Conservation (phyloP, 2,329 filamentous ascomycete species). For the Xylariaceae sp. region DNA sequence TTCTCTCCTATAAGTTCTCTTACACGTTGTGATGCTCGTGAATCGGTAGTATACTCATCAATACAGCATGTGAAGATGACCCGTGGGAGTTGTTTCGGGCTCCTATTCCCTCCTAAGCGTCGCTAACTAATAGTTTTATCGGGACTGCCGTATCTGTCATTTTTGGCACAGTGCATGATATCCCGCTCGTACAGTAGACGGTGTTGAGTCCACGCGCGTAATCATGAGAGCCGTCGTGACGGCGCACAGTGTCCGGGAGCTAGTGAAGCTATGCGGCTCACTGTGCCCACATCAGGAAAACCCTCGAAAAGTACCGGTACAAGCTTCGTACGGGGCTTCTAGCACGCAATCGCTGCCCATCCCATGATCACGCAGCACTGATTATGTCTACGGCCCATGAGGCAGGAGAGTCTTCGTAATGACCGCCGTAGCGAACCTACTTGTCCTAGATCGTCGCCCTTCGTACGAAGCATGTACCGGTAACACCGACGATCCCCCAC, state of each 20-base stretch:
- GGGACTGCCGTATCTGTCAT: too few species aligned
- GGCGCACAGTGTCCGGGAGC: background rate
- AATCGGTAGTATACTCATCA: too few species aligned
- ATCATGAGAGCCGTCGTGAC: background rate
- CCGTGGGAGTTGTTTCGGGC: background rate
- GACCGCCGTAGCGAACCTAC: too few species aligned
- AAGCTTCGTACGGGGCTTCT: too few species aligned
- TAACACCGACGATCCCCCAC: slow-evolving; percentile 26
- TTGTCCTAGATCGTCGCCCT: background rate
- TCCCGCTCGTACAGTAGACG: background rate
- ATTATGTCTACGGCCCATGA: too few species aligned
- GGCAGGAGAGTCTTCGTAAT: too few species aligned
- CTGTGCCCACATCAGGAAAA: background rate
- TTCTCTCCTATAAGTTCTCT: background rate
- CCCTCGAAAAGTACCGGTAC: too few species aligned
- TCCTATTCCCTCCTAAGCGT: background rate
- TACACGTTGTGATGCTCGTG: too few species aligned
- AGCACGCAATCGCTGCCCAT: too few species aligned
- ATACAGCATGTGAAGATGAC: too few species aligned
- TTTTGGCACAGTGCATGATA: background rate
- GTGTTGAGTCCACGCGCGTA: background rate
- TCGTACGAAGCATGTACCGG: background rate
- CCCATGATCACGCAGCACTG: too few species aligned
- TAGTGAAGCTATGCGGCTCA: background rate
- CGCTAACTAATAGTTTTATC: background rate